Conservation (phyloP, 2,329 filamentous ascomycete species). For the Tothia fuscella region DNA sequence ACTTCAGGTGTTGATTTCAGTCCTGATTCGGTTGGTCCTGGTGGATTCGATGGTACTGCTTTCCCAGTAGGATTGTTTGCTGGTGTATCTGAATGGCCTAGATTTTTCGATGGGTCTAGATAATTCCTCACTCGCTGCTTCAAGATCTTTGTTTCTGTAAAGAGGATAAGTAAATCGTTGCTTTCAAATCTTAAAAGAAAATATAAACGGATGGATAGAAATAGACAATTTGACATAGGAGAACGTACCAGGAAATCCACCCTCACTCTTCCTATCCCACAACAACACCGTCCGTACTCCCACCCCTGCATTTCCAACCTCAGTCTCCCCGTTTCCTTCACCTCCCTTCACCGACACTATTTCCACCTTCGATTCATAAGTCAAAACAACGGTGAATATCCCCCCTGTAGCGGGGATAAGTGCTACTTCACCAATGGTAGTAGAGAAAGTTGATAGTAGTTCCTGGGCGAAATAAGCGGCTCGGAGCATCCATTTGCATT, state of each 20-base stretch:
- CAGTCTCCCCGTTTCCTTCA: background rate
- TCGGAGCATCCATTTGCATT: conserved; percentile 77
- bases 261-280: conserved; percentile 81
- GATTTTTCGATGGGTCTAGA: conserved; percentile 62
- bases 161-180: conserved; percentile 1
- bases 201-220: conserved; percentile 1
- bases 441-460: conserved; percentile 83
- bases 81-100: conserved; percentile 55
- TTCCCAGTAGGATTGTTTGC: conserved; percentile 22
- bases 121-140: conserved; percentile 75
- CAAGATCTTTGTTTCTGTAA: conserved; percentile 68
- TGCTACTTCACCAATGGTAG: conserved; percentile 72
- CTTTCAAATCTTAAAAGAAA: background rate
- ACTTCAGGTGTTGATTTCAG: background rate
- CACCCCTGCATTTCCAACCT: background rate
- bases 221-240: conserved; percentile 8
- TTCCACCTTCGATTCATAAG: conserved; percentile 16
- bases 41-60: background rate
- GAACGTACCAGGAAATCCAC: conserved; percentile 64
- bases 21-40: background rate
- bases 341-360: background rate
- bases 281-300: conserved; percentile 42
- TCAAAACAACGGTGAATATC: conserved; percentile 63
- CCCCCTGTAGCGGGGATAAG: conserved; percentile 79
- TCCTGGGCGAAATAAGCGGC: conserved; percentile 91